Conservation (phyloP, 148 eudicot species). For the Beta vulgaris region DNA sequence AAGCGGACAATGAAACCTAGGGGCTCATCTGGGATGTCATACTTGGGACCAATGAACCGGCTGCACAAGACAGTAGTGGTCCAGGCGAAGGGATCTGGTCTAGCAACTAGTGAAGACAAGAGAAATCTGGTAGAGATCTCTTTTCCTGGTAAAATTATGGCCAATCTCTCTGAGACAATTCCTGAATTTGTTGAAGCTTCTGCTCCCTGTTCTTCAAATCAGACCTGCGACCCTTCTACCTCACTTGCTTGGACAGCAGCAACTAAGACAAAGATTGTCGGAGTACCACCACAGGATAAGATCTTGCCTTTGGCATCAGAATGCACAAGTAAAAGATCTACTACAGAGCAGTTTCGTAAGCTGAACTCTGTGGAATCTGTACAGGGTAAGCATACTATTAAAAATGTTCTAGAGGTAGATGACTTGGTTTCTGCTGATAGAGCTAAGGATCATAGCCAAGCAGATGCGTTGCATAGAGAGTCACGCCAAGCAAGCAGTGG, state of each 20-base stretch:
- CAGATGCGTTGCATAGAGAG: conserved; percentile 19
- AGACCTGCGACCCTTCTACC: conserved; percentile 23
- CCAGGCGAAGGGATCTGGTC: conserved; percentile 35
- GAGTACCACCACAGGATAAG: conserved; percentile 34
- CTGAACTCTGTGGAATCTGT: conserved; percentile 29
- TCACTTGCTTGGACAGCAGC: conserved; percentile 1
- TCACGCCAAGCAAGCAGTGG: conserved; percentile 24
- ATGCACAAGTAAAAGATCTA: conserved; percentile 19
- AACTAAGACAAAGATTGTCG: conserved; percentile 23
- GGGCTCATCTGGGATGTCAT: conserved; percentile 39
- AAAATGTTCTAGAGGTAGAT: conserved; percentile 36
- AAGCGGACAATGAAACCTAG: conserved; percentile 45
- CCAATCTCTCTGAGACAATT: conserved; percentile 30
- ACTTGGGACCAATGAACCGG: conserved; percentile 39
- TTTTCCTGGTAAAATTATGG: conserved; percentile 44
- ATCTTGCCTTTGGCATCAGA: conserved; percentile 36
- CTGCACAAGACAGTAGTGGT: conserved; percentile 36
- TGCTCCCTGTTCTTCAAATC: conserved; percentile 25
- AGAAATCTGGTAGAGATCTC: conserved; percentile 45
- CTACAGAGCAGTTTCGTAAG: conserved; percentile 28
- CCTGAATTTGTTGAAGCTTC: conserved; percentile 25
- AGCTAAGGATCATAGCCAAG: conserved; percentile 28
- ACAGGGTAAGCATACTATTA: conserved; percentile 22
- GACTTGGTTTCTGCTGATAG: conserved; percentile 31
- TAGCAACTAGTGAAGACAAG: conserved; percentile 30